These are phyloP conservation scores for Cunninghamia lanceolata DNA, from an alignment of 75 land plant species.

Conservation along the genomic window DNA sequence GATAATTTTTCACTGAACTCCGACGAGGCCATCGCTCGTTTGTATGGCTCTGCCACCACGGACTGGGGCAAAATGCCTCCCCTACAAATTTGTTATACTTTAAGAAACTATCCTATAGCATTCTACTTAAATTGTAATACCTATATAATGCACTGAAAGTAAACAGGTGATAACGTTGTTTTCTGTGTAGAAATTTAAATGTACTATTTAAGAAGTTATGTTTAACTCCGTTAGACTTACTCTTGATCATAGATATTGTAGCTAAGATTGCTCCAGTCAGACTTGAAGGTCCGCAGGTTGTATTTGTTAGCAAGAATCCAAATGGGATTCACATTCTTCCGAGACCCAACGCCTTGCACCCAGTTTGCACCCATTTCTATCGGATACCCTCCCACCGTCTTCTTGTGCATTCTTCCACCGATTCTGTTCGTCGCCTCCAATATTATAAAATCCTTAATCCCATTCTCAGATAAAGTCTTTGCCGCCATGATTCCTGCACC, in stretches of 20 bases:
- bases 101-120: too few relatives aligned
- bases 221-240: background rate
- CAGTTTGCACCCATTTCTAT: constrained; percentile 70
- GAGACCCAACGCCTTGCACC: constrained; percentile 58
- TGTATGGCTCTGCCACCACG: too few relatives aligned
- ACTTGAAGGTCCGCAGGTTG: constrained; percentile 19
- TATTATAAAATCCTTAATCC: constrained; percentile 46
- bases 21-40: background rate
- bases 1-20: background rate
- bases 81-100: constrained; percentile 1
- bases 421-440: constrained; percentile 56
- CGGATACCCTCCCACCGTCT: constrained; percentile 18
- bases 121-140: constrained; percentile 15
- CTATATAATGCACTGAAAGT: too few relatives aligned
- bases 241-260: constrained; percentile 33
- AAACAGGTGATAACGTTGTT: too few relatives aligned
- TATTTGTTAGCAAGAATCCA: constrained; percentile 43
- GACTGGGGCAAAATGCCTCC: too few relatives aligned
- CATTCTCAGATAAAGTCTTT: constrained; percentile 46
- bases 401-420: constrained; percentile 56
- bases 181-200: too few relatives aligned
- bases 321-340: constrained; percentile 36
- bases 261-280: constrained; percentile 38
- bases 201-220: too few relatives aligned
- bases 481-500: constrained; percentile 61